These are phyloP conservation scores for Pseudopithomyces chartarum DNA, from an alignment of 2,329 filamentous ascomycete species.

Conservation along the genomic window DNA sequence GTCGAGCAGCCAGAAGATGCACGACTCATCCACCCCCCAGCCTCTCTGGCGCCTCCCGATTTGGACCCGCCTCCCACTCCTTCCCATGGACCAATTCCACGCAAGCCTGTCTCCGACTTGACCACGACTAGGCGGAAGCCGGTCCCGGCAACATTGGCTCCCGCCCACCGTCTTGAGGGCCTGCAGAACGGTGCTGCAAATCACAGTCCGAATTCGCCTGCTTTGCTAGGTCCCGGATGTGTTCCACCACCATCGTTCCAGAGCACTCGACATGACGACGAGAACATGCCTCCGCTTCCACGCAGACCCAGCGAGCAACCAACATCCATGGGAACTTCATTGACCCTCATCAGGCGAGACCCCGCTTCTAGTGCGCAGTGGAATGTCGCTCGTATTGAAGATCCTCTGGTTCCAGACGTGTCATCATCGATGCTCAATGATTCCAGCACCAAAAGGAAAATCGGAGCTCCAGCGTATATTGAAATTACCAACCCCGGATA, in stretches of 20 bases:
- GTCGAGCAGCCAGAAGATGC: slow-evolving; percentile 66
- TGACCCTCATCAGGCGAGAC: slow-evolving; percentile 58
- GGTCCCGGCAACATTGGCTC: slow-evolving; percentile 31
- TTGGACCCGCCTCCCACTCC: slow-evolving; percentile 10
- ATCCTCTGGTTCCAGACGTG: slow-evolving; percentile 50
- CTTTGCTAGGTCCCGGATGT: slow-evolving; percentile 23
- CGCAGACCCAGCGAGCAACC: slow-evolving; percentile 27
- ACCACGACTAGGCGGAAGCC: slow-evolving; percentile 31
- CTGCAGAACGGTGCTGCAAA: slow-evolving; percentile 34
- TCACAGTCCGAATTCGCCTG: slow-evolving; percentile 19
- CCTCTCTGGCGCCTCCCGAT: slow-evolving; percentile 19
- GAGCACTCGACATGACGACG: slow-evolving; percentile 21
- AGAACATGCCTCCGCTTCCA: slow-evolving; percentile 25
- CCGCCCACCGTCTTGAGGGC: slow-evolving; percentile 29
- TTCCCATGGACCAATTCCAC: slow-evolving; percentile 26
- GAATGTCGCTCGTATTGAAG: slow-evolving; percentile 56
- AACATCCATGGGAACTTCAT: slow-evolving; percentile 24
- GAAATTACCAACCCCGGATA: slow-evolving; percentile 66
- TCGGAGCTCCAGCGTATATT: slow-evolving; percentile 54
- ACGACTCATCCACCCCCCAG: slow-evolving; percentile 35
- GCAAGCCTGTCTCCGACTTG: slow-evolving; percentile 28
- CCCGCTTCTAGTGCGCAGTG: slow-evolving; percentile 55
- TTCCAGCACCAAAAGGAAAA: slow-evolving; percentile 36
- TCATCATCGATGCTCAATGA: slow-evolving; percentile 48
- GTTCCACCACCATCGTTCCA: slow-evolving; percentile 32